These are phyloP conservation scores for Rusavskia elegans DNA, from an alignment of 495 filamentous ascomycete genomes.

Conservation along the genomic window DNA sequence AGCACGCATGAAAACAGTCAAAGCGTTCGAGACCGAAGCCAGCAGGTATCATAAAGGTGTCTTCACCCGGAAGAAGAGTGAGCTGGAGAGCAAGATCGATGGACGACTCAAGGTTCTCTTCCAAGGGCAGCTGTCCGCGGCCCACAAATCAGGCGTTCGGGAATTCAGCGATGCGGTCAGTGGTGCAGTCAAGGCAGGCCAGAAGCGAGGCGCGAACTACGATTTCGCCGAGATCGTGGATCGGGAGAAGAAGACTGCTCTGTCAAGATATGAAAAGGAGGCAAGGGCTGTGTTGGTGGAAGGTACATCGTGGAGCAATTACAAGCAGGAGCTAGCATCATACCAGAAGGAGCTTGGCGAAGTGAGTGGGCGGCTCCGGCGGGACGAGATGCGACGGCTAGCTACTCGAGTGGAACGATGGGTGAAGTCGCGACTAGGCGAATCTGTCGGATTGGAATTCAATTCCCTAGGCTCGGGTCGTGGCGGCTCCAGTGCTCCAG, in stretches of 20 bases:
- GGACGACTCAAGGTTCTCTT: conserved; percentile 73
- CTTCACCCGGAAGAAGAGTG: conserved; percentile 65
- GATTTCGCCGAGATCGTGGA: conserved; percentile 93
- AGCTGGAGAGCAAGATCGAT: conserved; percentile 78
- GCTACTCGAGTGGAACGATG: conserved; percentile 82
- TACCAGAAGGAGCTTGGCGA: conserved; percentile 74
- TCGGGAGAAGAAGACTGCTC: conserved; percentile 55
- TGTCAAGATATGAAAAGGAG: conserved; percentile 62
- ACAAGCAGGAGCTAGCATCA: conserved; percentile 42
- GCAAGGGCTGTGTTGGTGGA: conserved; percentile 58
- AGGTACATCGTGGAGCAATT: conserved; percentile 68
- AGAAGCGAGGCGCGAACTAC: conserved; percentile 76
- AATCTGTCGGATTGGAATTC: conserved; percentile 85
- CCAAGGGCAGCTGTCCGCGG: conserved; percentile 67
- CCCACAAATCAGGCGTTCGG: conserved; percentile 77
- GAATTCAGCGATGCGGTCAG: conserved; percentile 78
- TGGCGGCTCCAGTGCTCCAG: conserved; percentile 63
- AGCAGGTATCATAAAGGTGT: conserved; percentile 94
- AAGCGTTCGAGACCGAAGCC: conserved; percentile 74
- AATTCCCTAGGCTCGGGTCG: conserved; percentile 82
- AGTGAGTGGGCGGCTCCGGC: conserved; percentile 62
- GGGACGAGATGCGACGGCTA: conserved; percentile 89
- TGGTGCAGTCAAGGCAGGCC: conserved; percentile 67
- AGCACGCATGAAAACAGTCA: conserved; percentile 57
- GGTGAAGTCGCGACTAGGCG: conserved; percentile 72